These are phyloP conservation scores for Teratosphaeria nubilosa DNA, from an alignment of 2,329 filamentous ascomycete species.

Conservation along the genomic window DNA sequence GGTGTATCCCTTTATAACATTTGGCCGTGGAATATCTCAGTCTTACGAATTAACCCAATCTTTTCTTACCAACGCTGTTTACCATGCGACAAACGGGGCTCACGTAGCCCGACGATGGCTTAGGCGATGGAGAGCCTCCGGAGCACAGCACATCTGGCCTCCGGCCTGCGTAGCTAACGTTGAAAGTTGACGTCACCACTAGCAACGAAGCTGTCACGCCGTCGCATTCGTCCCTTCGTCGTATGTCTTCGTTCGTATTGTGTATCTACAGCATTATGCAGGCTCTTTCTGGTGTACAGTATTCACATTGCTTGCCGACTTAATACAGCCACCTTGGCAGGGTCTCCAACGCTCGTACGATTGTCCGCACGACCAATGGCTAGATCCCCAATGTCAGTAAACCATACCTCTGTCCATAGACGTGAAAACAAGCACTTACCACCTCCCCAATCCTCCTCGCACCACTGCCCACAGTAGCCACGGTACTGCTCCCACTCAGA, in stretches of 20 bases:
- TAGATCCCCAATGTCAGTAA: constrained; percentile 11
- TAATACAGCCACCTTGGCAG: constrained; percentile 6
- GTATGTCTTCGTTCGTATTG: neutral
- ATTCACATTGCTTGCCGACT: neutral
- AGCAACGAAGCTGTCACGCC: too few species aligned
- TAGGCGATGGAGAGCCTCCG: too few species aligned
- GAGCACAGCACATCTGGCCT: too few species aligned
- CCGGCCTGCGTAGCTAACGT: too few species aligned
- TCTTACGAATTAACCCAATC: too few species aligned
- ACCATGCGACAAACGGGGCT: too few species aligned
- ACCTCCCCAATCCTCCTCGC: constrained; percentile 18
- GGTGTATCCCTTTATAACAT: too few species aligned
- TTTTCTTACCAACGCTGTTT: too few species aligned
- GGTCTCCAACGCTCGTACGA: constrained; percentile 16
- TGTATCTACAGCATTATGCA: neutral
- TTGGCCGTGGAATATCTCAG: too few species aligned
- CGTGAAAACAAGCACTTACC: constrained; percentile 15
- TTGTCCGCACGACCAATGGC: constrained; percentile 17
- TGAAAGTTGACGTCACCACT: too few species aligned
- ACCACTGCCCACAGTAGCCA: constrained; percentile 21
- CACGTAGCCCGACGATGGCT: too few species aligned
- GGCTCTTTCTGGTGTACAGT: neutral
- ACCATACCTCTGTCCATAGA: neutral
- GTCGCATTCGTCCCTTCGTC: neutral
- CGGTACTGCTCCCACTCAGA: constrained; percentile 20